These are phyloP conservation scores for Globisporangium nunn DNA, from an alignment of 352 stramenopile species.

Conservation along the genomic window DNA sequence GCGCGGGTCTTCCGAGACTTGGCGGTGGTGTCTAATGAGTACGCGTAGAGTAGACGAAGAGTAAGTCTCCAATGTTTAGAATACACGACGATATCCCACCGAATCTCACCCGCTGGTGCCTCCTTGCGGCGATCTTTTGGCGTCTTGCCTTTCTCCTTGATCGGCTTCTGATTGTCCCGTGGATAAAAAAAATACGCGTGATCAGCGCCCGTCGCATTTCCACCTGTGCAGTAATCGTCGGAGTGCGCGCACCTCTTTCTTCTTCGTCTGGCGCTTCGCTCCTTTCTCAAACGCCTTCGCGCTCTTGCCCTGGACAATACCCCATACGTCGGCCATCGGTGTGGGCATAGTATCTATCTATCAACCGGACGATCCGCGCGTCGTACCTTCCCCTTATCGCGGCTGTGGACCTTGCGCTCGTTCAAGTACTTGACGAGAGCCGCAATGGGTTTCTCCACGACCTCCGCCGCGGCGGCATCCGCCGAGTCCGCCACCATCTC, in stretches of 20 bases:
- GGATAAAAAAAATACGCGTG: neutral
- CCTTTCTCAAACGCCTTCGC: constrained; percentile 33
- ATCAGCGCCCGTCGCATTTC: neutral
- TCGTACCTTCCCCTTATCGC: constrained; percentile 62
- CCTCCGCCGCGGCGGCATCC: constrained; percentile 24
- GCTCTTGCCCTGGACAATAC: constrained; percentile 20
- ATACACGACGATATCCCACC: neutral
- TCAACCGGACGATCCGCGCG: neutral
- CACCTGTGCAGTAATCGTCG: neutral
- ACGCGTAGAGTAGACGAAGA: neutral
- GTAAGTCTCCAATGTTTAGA: no score
- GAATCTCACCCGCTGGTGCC: neutral
- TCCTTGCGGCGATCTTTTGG: constrained; percentile 12
- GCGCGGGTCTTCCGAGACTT: constrained; percentile 38
- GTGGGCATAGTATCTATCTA: neutral
- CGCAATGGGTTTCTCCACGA: constrained; percentile 57
- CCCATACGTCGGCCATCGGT: neutral
- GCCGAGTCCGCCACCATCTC: constrained; percentile 44
- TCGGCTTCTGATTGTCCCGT: constrained; percentile 7
- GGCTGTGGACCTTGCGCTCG: constrained; percentile 50
- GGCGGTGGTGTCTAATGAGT: constrained; percentile 14
- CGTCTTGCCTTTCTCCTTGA: constrained; percentile 14
- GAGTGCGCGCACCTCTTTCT: constrained; percentile 30
- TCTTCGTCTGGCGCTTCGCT: constrained; percentile 28
- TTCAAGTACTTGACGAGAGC: constrained; percentile 82